A percentile compares a stretch with the other conserved stretches of the same genome.
Conservation (phyloP, 2,329 filamentous ascomycete genomes). For the Botryotinia convoluta region DNA sequence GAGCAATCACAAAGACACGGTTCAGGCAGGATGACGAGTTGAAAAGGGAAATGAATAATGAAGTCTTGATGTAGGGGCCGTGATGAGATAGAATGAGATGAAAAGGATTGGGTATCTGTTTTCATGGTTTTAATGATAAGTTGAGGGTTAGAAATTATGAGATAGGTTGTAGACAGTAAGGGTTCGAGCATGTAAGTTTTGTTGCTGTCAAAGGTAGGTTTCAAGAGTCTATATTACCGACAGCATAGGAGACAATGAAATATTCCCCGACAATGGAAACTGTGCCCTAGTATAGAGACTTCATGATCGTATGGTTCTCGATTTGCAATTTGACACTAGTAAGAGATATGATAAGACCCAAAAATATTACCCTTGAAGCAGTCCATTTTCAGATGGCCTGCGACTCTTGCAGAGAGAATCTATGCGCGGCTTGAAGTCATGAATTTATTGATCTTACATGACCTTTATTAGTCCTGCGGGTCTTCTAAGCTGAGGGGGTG, state of each 20-base stretch:
- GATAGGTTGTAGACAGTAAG: too few species aligned
- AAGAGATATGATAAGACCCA: neutral
- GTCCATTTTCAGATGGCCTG: too few species aligned
- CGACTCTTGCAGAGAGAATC: neutral
- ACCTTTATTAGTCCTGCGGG: too few species aligned
- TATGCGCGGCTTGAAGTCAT: neutral
- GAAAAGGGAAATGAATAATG: neutral
- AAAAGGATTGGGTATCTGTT: neutral
- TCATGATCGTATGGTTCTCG: neutral
- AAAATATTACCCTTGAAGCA: neutral
- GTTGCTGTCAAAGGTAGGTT: too few species aligned
- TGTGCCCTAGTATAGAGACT: too few species aligned
- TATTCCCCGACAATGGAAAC: neutral
- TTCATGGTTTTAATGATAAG: too few species aligned
- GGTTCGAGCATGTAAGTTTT: too few species aligned
- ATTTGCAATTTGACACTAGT: neutral
- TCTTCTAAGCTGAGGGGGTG: neutral
- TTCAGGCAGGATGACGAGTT: accelerated
- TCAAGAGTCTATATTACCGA: too few species aligned
- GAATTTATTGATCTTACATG: neutral
- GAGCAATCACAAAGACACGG: accelerated
- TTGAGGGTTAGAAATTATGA: too few species aligned
- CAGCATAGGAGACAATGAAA: neutral
- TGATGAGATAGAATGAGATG: neutral
- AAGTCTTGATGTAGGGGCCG: neutral